Percentiles rank a stretch among this genome's conserved stretches.
phyloP scores from a whole-genome alignment of 495 filamentous ascomycete genomes.

The Evansstolkia leycettana region DNA sequence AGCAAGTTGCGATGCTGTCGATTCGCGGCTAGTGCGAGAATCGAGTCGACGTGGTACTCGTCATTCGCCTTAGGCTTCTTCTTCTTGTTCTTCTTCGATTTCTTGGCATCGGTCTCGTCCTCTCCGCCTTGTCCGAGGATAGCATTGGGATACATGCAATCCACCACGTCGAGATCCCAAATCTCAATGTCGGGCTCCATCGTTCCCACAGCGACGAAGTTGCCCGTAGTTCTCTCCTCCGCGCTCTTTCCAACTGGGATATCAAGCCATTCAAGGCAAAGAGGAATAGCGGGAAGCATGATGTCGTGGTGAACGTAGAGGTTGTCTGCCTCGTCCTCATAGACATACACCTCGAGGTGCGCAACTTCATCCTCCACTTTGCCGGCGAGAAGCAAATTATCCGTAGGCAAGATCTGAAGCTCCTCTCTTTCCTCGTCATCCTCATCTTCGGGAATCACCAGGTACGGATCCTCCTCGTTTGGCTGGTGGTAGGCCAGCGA shows the following conservation, averaged over 20 bases:
- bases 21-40: conserved; percentile 84
- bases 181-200: conserved; percentile 98
- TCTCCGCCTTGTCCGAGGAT: conserved; percentile 81
- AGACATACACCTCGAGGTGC: conserved; percentile 93
- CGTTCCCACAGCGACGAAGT: conserved; percentile 89
- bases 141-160: conserved; percentile 95
- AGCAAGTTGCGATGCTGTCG: conserved; percentile 86
- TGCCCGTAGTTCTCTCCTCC: conserved; percentile 47
- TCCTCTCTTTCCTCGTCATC: conserved; percentile 89
- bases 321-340: conserved; percentile 88
- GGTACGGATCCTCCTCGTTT: conserved; percentile 90
- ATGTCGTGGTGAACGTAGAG: conserved; percentile 99
- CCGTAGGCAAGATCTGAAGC: conserved; percentile 79
- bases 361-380: conserved; percentile 96
- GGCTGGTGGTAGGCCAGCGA: conserved; percentile 86
- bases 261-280: conserved; percentile 92
- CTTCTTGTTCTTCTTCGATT: conserved; percentile 76
- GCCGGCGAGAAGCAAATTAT: conserved; percentile 83
- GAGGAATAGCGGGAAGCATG: conserved; percentile 93
- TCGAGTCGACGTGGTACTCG: conserved; percentile 85
- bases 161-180: conserved; percentile 91
- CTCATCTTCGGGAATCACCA: conserved; percentile 62
- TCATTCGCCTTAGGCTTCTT: conserved; percentile 78
- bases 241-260: conserved; percentile 61
- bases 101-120: conserved; percentile 28